Evolutionary conservation across 148 eudicot species (phyloP), one percentile per base, ranked within the genome.

Genomic region (Amaranthus hypochondriacus): DNA sequence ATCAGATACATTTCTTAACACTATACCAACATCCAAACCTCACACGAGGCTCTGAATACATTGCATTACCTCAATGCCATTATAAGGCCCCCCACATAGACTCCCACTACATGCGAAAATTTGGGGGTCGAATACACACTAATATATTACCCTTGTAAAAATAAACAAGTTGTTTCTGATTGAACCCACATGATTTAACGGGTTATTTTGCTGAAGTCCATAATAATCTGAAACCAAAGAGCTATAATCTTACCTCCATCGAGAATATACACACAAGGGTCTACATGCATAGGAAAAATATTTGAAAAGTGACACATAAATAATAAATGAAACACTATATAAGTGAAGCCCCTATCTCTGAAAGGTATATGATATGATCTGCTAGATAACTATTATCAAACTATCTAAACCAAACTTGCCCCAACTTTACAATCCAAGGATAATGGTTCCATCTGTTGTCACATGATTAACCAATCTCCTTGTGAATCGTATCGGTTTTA

Each of bases 21-120:
- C 53, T 28, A 51, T 60, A n/a, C 49, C 39, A 66, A 53, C 12
- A 65, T 43, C 44, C 66, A n/a, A 48, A 50, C 66, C 63, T 65
- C 47, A 39, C 68, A 67, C 5, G 71, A 58, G 74, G 75, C 60
- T 49, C 15, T 2, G 9, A 55, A 28, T 0, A 28, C 39, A 28
- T 28, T 28, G 39, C 39, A 28, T 28, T 28, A 28, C 39, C 39
- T 2, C 39, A 28, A 28, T 28, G 39, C 39, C 39, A 28, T 28
- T 28, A 28, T 28, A 28, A 28, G 39, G 39, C 39, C 39, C 39
- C n/a, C 39, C 39, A 28, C 39, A 28, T 28, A 28, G 39, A 28
- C 39, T 28, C 39, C 39, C 39, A 28, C 39, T 28, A 28, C 2
- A 28, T 28, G 39, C 39, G 39, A 28, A 28, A 28, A 28, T 28